Evolutionary conservation across 2,329 filamentous ascomycete genomes (phyloP), one percentile per base, ranked within the genome.

Genomic region (Mollisiaceae sp.): DNA sequence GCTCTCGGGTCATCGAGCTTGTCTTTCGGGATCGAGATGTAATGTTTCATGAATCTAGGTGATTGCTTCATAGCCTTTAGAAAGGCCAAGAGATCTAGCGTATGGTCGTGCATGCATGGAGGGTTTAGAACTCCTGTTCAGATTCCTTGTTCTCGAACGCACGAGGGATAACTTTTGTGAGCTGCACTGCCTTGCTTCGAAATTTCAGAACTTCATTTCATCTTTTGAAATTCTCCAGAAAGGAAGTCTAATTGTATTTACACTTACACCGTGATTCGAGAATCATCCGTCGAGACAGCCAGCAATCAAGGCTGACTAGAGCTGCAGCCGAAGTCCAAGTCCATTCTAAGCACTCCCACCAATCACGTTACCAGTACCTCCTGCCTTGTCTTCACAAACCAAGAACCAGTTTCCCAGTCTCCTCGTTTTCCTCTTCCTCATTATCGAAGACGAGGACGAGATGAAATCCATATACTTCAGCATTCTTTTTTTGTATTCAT

Each of bases 1-100:
- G 12, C 45, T 58, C 59, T 65, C 52, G 38, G 60, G 62, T 64
- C 62, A 60, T 11, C 12, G 35, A 47, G 18, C 39, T 57, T 41
- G 8, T 47, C 22, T 56, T 41, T 32, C n/a, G n/a, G 20, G 54
- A 58, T 41, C 32, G 22, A 54, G 39, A 27, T 18, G 11, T 15
- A 18, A 38, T n/a, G 60, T 62, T 57, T 62, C 60, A 57, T 20
- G 32, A 15, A 24, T 32, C 32, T 54, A 35, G 18, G 24, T 18
- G 20, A 20, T n/a, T 50, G n/a, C n/a, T 9, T 32, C 22, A 54
- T 27, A 14, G 50, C 50, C 50, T 54, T 54, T 35, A 18, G n/a
- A 54, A 35, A 15, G 50, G 18, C 50, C 50, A 54, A 54, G 50
- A 54, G 27, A 18, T 32, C 32, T 27, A 32, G 50, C 6, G 22